A percentile compares a stretch with the other conserved stretches of the same genome.
Conservation (phyloP, 495 filamentous ascomycete genomes). For the Penicillium cataractarum region DNA sequence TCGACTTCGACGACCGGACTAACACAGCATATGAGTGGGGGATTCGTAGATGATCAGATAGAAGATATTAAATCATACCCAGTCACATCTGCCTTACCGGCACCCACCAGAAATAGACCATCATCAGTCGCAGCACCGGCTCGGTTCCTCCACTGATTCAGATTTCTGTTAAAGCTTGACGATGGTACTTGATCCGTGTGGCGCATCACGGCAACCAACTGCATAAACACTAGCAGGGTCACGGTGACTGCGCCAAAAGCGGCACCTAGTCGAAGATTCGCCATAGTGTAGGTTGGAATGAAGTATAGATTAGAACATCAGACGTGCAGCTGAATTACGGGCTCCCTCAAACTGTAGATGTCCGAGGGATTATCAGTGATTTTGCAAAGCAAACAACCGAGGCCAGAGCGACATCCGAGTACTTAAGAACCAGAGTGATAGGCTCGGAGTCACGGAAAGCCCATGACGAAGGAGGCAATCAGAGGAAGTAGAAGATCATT, state of each 20-base stretch:
- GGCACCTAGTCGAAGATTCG: constrained; percentile 30
- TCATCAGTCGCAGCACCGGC: constrained; percentile 32
- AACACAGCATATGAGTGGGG: constrained; percentile 2
- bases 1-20: constrained; percentile 88
- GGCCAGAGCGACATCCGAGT: constrained; percentile 12
- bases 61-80: constrained; percentile 53
- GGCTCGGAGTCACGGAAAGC: background rate
- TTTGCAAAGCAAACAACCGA: background rate
- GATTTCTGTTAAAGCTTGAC: constrained; percentile 18
- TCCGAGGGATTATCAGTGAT: background rate
- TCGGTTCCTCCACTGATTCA: constrained; percentile 31
- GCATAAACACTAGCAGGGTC: constrained; percentile 35
- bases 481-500: constrained; percentile 20
- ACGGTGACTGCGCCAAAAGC: constrained; percentile 31
- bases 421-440: constrained; percentile 13
- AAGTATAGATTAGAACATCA: constrained; percentile 12
- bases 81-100: constrained; percentile 94
- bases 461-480: constrained; percentile 2
- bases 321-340: background rate
- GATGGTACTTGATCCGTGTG: constrained; percentile 18
- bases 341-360: background rate
- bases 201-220: constrained; percentile 31
- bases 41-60: background rate
- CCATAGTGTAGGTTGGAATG: constrained; percentile 27
- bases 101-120: constrained; percentile 77